Conservation (phyloP, 225 moss, liverwort and hornwort genomes). For the Pleurozium schreberi region DNA sequence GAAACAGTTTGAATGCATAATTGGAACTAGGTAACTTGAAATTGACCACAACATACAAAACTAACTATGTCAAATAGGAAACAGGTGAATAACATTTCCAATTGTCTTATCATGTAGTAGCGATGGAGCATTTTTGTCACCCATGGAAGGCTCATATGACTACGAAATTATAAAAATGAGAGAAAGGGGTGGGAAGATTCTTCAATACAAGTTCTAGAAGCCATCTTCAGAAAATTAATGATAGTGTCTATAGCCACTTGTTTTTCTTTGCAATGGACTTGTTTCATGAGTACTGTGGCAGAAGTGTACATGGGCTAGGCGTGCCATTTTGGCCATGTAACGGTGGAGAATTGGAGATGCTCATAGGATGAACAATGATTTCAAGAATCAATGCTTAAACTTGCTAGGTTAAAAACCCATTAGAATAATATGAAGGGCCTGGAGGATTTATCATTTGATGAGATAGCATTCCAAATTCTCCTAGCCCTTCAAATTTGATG, state of each 20-base stretch:
- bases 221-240: fast-evolving
- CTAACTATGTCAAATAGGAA: fast-evolving
- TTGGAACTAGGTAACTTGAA: fast-evolving
- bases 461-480: too few species aligned
- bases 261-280: not conserved
- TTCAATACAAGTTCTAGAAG: not conserved
- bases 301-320: too few species aligned
- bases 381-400: too few species aligned
- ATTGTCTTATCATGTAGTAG: fast-evolving
- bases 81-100: not conserved
- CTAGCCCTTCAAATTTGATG: not conserved
- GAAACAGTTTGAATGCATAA: not conserved
- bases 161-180: not conserved
- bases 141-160: fast-evolving
- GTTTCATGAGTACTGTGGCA: too few species aligned
- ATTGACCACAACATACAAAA: not conserved
- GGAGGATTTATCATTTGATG: too few species aligned
- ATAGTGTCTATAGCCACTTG: not conserved
- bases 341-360: too few species aligned
- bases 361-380: too few species aligned
- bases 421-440: too few species aligned
- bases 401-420: too few species aligned
- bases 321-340: too few species aligned
- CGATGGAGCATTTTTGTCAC: not conserved
- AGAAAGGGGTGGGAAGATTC: fast-evolving